These are phyloP conservation scores for Colletotrichum sp. DNA, from an alignment of 2,329 filamentous ascomycete genomes.

Conservation along the genomic window DNA sequence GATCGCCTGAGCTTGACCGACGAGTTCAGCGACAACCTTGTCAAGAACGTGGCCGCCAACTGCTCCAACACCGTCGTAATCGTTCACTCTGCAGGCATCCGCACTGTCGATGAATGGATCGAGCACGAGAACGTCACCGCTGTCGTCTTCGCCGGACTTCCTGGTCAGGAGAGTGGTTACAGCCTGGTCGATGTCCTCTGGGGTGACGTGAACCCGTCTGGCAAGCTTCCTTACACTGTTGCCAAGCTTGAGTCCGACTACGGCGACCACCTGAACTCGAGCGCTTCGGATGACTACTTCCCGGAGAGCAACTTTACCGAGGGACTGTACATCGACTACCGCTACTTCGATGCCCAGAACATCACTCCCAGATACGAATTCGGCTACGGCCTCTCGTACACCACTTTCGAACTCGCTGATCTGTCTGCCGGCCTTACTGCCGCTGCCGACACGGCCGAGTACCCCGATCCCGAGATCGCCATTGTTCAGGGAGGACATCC, in stretches of 20 bases:
- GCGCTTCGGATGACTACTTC: slow-evolving; percentile 38
- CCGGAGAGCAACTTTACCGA: slow-evolving; percentile 58
- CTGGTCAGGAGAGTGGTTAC: slow-evolving; percentile 66
- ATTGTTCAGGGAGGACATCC: slow-evolving; percentile 48
- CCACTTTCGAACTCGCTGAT: slow-evolving; percentile 53
- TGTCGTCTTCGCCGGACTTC: slow-evolving; percentile 68
- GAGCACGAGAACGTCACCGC: slow-evolving; percentile 69
- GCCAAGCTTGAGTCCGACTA: slow-evolving; percentile 63
- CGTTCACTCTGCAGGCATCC: slow-evolving; percentile 63
- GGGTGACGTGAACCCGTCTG: slow-evolving; percentile 60
- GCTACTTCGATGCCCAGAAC: slow-evolving; percentile 54
- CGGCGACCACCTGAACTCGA: slow-evolving; percentile 40
- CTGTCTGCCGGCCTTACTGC: slow-evolving; percentile 39
- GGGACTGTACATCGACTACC: slow-evolving; percentile 59
- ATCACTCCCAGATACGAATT: slow-evolving; percentile 60
- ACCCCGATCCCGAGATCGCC: slow-evolving; percentile 45
- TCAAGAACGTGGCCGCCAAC: slow-evolving; percentile 60
- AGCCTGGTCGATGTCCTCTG: slow-evolving; percentile 63
- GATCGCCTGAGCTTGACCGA: slow-evolving; percentile 68
- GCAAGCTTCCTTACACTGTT: slow-evolving; percentile 67
- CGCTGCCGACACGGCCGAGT: slow-evolving; percentile 33
- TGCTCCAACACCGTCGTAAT: slow-evolving; percentile 70
- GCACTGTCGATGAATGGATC: slow-evolving; percentile 65
- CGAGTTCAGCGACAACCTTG: slow-evolving; percentile 65
- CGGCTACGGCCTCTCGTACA: slow-evolving; percentile 62